Conservation (phyloP, 768 basidiomycete genomes). For the Suillus weaverae region DNA sequence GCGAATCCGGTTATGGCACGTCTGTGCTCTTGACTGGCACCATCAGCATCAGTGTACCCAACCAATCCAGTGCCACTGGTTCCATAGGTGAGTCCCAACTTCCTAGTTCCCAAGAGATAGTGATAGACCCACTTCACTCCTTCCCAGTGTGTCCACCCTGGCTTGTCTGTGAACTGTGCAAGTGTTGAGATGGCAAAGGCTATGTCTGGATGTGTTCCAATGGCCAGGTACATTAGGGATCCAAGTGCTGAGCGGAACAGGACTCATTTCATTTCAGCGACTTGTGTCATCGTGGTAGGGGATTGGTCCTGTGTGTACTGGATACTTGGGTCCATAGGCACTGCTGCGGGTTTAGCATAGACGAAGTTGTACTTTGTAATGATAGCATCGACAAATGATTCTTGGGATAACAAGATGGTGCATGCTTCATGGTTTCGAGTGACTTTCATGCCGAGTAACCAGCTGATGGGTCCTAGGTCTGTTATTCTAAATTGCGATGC, state of each 20-base stretch:
- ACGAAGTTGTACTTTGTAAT: slow-evolving; percentile 8
- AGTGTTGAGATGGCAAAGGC: slow-evolving; percentile 25
- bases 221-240: slow-evolving; percentile 30
- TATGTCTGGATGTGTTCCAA: slow-evolving; percentile 33
- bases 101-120: slow-evolving; percentile 8
- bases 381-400: slow-evolving; percentile 5
- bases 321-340: slow-evolving; percentile 12
- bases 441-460: slow-evolving; percentile 16
- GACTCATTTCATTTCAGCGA: no score
- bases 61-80: background rate
- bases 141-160: slow-evolving; percentile 19
- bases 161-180: slow-evolving; percentile 18
- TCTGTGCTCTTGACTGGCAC: background rate
- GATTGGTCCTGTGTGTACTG: background rate
- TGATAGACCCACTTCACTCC: slow-evolving; percentile 20
- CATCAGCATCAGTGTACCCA: background rate
- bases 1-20: background rate
- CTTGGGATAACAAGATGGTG: slow-evolving; percentile 2
- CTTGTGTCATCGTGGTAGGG: background rate
- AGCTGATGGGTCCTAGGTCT: slow-evolving; percentile 10
- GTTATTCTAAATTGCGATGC: background rate
- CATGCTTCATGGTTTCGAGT: background rate
- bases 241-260: slow-evolving; percentile 19
- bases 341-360: slow-evolving; percentile 7
- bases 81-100: background rate